Base-by-base conservation (phyloP, 768 basidiomycete genomes). In the Hericium rajendrae region DNA sequence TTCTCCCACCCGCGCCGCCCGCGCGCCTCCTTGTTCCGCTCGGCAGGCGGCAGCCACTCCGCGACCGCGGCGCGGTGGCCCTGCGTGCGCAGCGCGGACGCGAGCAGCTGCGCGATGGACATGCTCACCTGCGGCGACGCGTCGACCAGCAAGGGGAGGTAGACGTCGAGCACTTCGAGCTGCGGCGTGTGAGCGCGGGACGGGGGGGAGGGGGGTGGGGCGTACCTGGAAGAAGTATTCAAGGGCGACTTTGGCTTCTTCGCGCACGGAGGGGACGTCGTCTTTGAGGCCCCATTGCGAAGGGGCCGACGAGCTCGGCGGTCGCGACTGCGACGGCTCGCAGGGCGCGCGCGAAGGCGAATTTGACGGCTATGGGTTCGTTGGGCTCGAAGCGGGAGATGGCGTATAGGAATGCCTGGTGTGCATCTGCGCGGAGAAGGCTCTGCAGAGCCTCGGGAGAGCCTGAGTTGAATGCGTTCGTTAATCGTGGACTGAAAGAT, bases 1-100 rank as follows among this genome's bases (percentile, higher is more conserved):
- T 83, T 85, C 70, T 91, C 88, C 88, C 88, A 91, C 3, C 88
- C 85, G 1, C 88, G 76, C 58, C 80, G 80, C 2, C 75, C 75
- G 60, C 78, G 83, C 24, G 76, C 71, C 53, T 84, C 83, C 59
- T 74, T 77, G 41, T 73, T 65, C 20, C 85, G 72, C 20, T 88
- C 85, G 0, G 68, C 62, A 0, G 72, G 77, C 6, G 85, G 88
- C 0, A 82, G 64, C 88, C 88, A 90, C 22, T 81, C 79, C 0
- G 79, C 70, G 15, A 88, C 71, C 2, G 73, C 70, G 1, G 66
- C 65, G 20, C 86, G 76, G 62, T 88, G 80, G 2, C 65, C 64
- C 0, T 73, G 71, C 1, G 70, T 74, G 6, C 85, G 78, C 6
- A 87, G 68, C 0, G 78, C 70, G 10, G 74, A 71, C 0, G 75